phyloP scores from a whole-genome alignment of 371 early-diverging fungal species.

The Mortierella sp. region DNA sequence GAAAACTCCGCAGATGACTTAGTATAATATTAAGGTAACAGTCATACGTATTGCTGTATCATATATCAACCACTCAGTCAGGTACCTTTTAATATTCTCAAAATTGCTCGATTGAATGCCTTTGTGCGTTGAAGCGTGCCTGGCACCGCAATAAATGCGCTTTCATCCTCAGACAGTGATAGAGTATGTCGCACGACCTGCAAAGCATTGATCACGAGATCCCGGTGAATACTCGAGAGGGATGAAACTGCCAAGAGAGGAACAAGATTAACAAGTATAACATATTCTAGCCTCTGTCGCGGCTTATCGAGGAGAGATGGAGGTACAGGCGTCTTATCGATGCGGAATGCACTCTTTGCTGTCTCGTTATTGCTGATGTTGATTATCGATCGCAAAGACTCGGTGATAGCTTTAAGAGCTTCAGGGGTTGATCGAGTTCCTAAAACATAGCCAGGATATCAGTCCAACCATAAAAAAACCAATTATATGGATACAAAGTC shows the following conservation, averaged over 20 bases:
- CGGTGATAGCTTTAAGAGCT: constrained; percentile 8
- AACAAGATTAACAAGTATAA: constrained; percentile 19
- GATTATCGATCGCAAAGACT: constrained; percentile 30
- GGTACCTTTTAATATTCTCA: constrained; percentile 31
- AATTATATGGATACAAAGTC: neutral
- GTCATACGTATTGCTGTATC: neutral
- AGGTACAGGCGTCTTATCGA: constrained; percentile 7
- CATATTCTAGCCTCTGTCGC: constrained; percentile 36
- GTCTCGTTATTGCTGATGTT: constrained; percentile 14
- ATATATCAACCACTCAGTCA: neutral
- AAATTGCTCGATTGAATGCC: constrained; percentile 17
- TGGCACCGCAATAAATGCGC: neutral
- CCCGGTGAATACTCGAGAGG: constrained; percentile 17
- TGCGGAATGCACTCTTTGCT: constrained; percentile 20
- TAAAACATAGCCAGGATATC: neutral
- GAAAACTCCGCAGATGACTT: neutral
- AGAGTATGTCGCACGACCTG: constrained; percentile 15
- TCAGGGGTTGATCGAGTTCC: constrained; percentile 13
- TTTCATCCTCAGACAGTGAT: constrained; percentile 23
- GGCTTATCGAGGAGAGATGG: constrained; percentile 29
- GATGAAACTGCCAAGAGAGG: constrained; percentile 30
- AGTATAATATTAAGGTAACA: neutral
- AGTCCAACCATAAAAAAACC: neutral
- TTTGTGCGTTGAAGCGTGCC: constrained; percentile 9
- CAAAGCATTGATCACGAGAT: constrained; percentile 19